Evolutionary conservation across 768 basidiomycete species (phyloP).

Genomic region (Auriscalpium microsporum): DNA sequence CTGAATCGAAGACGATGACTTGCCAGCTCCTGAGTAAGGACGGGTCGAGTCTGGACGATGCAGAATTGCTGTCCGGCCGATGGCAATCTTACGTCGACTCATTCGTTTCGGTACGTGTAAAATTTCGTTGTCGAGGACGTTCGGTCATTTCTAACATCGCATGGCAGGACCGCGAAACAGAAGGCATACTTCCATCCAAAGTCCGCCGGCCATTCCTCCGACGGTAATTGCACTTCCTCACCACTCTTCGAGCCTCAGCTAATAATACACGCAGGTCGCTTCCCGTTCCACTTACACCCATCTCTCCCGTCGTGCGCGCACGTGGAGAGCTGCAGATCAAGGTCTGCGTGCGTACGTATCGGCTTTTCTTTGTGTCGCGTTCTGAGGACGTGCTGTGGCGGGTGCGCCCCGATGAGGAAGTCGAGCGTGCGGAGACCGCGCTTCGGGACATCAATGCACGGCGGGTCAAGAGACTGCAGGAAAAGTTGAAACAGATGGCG

Average conservation of each 20-base stretch:
- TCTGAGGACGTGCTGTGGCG: conserved; percentile 61
- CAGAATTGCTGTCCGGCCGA: conserved; percentile 64
- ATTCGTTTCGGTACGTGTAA: conserved; percentile 50
- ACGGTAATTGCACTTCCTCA: conserved; percentile 33
- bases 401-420: conserved; percentile 32
- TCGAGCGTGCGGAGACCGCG: conserved; percentile 19
- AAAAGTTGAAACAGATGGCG: too few species aligned
- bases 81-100: conserved; percentile 79
- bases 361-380: conserved; percentile 67
- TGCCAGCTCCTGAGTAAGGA: conserved; percentile 76
- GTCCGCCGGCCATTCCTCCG: conserved; percentile 56
- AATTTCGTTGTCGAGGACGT: neutral
- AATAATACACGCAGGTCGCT: conserved; percentile 26
- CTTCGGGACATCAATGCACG: conserved; percentile 8
- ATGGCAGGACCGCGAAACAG: conserved; percentile 40
- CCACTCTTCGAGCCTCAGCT: conserved; percentile 26
- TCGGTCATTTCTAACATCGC: conserved; percentile 18
- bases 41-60: conserved; percentile 65
- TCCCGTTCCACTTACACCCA: conserved; percentile 21
- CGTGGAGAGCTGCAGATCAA: conserved; percentile 68
- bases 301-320: conserved; percentile 14
- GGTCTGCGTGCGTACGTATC: conserved; percentile 76
- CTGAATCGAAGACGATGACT: conserved; percentile 57
- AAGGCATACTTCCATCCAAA: conserved; percentile 40
- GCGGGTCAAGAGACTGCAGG: neutral